Conservation (phyloP, 805 yeast species). For the Scheffersomyces coipomensis region DNA sequence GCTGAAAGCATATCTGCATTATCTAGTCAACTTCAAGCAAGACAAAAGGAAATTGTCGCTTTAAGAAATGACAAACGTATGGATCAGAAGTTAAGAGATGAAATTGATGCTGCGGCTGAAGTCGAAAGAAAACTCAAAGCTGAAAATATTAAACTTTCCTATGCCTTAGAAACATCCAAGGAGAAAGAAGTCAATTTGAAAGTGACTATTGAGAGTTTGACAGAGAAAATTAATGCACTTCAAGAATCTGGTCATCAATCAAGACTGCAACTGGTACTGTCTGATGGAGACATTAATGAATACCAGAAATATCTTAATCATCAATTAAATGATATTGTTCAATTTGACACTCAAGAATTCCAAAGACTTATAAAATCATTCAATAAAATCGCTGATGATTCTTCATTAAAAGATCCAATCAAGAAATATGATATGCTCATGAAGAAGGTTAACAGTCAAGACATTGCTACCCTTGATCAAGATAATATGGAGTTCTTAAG, state of each 20-base stretch:
- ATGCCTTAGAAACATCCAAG: constrained; percentile 34
- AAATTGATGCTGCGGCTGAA: constrained; percentile 39
- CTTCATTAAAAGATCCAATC: constrained; percentile 59
- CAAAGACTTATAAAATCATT: constrained; percentile 50
- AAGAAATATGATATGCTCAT: constrained; percentile 30
- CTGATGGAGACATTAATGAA: background rate
- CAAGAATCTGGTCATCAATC: background rate
- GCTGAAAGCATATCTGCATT: constrained; percentile 19
- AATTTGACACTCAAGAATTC: constrained; percentile 44
- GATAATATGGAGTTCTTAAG: constrained; percentile 19
- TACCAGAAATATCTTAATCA: background rate
- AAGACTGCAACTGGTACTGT: constrained; percentile 2
- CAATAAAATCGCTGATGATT: constrained; percentile 54
- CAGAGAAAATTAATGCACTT: constrained; percentile 28
- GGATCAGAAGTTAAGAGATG: constrained; percentile 32
- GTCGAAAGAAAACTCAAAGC: constrained; percentile 43
- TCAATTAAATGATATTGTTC: constrained; percentile 39
- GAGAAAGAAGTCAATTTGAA: constrained; percentile 37
- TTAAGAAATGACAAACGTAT: constrained; percentile 9
- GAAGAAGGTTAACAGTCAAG: constrained; percentile 1
- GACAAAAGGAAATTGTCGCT: constrained; percentile 13
- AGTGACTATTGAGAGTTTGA: constrained; percentile 33
- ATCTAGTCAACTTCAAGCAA: constrained; percentile 19
- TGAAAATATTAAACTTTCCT: constrained; percentile 43
- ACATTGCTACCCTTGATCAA: constrained; percentile 6